Percentiles rank a stretch among this genome's conserved stretches.
Conservation (phyloP, 1,284 basidiomycete species). For the Ganoderma lucidum region DNA sequence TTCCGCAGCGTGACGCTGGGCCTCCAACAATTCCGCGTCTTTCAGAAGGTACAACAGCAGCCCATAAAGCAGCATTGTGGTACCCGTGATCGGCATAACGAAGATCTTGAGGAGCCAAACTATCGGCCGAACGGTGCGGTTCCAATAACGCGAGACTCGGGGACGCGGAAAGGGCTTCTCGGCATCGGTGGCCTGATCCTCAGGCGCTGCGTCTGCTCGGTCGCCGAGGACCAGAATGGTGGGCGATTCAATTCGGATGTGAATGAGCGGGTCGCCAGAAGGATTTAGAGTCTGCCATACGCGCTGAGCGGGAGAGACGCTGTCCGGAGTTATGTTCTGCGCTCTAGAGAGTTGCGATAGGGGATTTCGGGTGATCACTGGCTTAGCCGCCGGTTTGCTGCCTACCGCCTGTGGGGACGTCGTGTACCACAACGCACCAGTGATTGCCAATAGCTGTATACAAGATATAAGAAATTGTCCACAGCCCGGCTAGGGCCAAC, state of each 20-base stretch:
- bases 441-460: slow-evolving; percentile 74
- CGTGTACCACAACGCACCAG: slow-evolving; percentile 74
- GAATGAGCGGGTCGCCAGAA: slow-evolving; percentile 70
- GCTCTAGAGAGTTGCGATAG: slow-evolving; percentile 42
- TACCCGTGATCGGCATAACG: slow-evolving; percentile 84
- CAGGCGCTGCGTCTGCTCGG: slow-evolving; percentile 16
- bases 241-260: slow-evolving; percentile 83
- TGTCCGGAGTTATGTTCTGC: slow-evolving; percentile 34
- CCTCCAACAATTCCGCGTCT: slow-evolving; percentile 90
- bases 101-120: slow-evolving; percentile 85
- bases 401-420: slow-evolving; percentile 59
- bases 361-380: slow-evolving; percentile 45
- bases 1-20: slow-evolving; percentile 73
- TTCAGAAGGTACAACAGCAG: slow-evolving; percentile 92
- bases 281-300: slow-evolving; percentile 90
- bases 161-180: slow-evolving; percentile 46
- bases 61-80: slow-evolving; percentile 78
- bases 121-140: slow-evolving; percentile 59
- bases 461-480: slow-evolving; percentile 16
- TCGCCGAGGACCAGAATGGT: slow-evolving; percentile 75
- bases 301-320: slow-evolving; percentile 59
- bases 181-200: slow-evolving; percentile 27
- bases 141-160: slow-evolving; percentile 54
- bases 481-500: slow-evolving; percentile 13
- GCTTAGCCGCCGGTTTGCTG: slow-evolving; percentile 39